Conservation (phyloP, 192 early-diverging fungal genomes). For the Umbelopsis vinacea region DNA sequence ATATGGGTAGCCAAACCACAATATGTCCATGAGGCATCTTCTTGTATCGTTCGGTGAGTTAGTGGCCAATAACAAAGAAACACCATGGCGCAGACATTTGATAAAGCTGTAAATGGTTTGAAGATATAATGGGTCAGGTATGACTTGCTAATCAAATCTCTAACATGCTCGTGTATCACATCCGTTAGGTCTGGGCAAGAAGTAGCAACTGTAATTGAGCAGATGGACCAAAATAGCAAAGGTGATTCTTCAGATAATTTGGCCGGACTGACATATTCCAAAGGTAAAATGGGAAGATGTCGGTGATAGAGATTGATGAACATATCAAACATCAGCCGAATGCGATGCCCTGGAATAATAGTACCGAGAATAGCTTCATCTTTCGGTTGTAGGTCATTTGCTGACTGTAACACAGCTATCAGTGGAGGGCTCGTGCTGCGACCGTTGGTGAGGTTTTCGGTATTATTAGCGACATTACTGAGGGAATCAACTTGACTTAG, state of each 20-base stretch:
- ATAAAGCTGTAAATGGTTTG: slow-evolving; percentile 25
- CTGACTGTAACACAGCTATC: not conserved
- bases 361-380: not conserved
- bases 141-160: slow-evolving; percentile 18
- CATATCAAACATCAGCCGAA: slow-evolving; percentile 19
- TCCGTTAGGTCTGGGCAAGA: not conserved
- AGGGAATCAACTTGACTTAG: not conserved
- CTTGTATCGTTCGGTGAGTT: slow-evolving; percentile 26
- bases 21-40: slow-evolving; percentile 32
- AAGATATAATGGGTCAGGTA: slow-evolving; percentile 26
- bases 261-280: slow-evolving; percentile 21
- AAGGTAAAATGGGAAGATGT: slow-evolving; percentile 25
- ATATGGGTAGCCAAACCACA: slow-evolving; percentile 30
- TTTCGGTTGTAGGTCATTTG: not conserved
- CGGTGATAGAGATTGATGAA: slow-evolving; percentile 19
- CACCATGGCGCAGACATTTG: slow-evolving; percentile 26
- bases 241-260: slow-evolving; percentile 15
- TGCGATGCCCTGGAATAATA: not conserved
- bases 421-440: not conserved
- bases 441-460: not conserved
- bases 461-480: not conserved
- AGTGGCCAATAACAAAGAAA: slow-evolving; percentile 32
- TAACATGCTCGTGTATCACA: slow-evolving; percentile 16
- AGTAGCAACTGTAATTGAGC: slow-evolving; percentile 19
- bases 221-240: slow-evolving; percentile 32